These are phyloP conservation scores for Crithidia bombi DNA, from an alignment of 208 protist genomes.

Conservation along the genomic window DNA sequence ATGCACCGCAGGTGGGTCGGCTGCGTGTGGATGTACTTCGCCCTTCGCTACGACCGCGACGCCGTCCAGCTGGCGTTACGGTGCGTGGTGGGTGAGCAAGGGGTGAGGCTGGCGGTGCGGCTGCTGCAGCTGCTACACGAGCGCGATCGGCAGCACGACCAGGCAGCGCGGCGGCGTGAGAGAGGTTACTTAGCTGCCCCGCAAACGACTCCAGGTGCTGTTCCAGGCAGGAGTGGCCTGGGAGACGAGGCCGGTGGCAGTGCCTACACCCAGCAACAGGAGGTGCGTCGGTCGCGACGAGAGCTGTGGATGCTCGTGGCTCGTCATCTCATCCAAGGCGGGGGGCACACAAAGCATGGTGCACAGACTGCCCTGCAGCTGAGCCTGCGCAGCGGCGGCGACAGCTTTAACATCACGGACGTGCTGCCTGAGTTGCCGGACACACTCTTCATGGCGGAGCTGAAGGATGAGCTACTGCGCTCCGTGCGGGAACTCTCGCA, in stretches of 20 bases:
- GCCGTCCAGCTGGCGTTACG: conserved; percentile 19
- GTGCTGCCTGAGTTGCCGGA: conserved; percentile 47
- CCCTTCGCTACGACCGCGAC: conserved; percentile 32
- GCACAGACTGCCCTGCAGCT: conserved; percentile 43
- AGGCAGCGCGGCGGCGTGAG: not conserved
- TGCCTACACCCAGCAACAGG: conserved; percentile 8
- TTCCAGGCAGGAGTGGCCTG: not conserved
- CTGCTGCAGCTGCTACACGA: conserved; percentile 24
- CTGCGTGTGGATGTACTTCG: conserved; percentile 45
- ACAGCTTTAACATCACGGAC: conserved; percentile 46
- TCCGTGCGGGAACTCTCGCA: conserved; percentile 35
- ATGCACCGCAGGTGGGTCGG: conserved; percentile 17
- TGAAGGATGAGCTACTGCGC: conserved; percentile 49
- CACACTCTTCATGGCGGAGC: conserved; percentile 40
- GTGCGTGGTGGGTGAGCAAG: conserved; percentile 8
- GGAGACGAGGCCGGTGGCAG: not conserved
- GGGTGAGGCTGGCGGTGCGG: conserved; percentile 27
- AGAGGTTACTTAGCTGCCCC: not conserved
- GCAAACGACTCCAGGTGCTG: not conserved
- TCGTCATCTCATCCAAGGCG: conserved; percentile 18
- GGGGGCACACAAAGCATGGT: conserved; percentile 21
- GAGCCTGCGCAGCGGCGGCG: conserved; percentile 35
- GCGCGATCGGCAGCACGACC: conserved; percentile 10
- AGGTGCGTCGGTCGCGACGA: conserved; percentile 13
- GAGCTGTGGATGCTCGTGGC: conserved; percentile 32